phyloP scores from a whole-genome alignment of 148 eudicot genomes.

The Fagopyrum homotropicum region DNA sequence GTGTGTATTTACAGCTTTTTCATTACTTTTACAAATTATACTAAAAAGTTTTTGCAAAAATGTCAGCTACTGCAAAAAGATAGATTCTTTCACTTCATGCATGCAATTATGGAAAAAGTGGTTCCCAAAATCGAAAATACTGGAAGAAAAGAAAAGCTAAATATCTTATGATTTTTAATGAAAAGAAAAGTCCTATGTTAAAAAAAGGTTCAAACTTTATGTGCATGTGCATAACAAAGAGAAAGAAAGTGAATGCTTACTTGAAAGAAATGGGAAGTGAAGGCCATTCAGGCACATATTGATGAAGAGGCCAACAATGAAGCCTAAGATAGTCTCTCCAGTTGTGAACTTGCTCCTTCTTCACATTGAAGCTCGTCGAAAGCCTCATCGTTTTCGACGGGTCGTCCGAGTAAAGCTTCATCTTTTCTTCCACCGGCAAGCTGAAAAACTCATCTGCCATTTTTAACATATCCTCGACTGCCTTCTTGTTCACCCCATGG shows the following conservation, averaged over 20 bases:
- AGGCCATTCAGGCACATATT: conserved; percentile 68
- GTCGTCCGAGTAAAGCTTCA: conserved; percentile 85
- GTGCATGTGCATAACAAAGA: neutral
- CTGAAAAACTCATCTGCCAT: conserved; percentile 58
- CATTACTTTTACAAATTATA: no score
- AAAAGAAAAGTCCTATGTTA: no score
- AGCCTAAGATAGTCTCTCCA: conserved; percentile 94
- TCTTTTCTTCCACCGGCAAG: conserved; percentile 70
- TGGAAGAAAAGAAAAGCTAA: no score
- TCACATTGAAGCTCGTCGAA: conserved; percentile 77
- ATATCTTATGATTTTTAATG: no score
- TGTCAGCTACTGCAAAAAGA: no score
- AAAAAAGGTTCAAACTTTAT: no score
- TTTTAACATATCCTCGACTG: conserved; percentile 36
- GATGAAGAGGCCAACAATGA: conserved; percentile 76
- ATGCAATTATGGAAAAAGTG: no score
- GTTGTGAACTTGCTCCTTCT: conserved; percentile 70
- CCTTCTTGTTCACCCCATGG: conserved; percentile 54
- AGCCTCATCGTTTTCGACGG: conserved; percentile 66
- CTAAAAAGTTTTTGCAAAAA: no score
- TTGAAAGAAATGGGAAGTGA: conserved; percentile 70
- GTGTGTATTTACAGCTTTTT: no score
- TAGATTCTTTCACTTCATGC: no score
- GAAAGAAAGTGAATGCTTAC: conserved; percentile 29
- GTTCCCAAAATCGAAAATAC: no score